Evolutionary conservation across 2,329 filamentous ascomycete genomes (phyloP).

Genomic region (Blastomyces gilchristii): DNA sequence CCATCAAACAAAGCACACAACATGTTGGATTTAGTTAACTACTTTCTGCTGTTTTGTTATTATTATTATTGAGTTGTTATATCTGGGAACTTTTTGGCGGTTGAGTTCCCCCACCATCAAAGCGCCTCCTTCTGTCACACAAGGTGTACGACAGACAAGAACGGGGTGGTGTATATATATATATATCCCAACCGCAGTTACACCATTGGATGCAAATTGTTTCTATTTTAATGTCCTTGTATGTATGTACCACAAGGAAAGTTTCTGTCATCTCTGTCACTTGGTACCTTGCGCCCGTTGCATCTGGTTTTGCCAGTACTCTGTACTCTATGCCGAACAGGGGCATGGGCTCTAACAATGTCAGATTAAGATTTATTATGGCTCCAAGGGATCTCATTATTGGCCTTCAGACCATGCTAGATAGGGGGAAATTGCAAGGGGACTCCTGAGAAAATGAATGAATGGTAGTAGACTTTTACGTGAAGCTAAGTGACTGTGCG

Average conservation of each 20-base stretch:
- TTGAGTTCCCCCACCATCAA: background rate
- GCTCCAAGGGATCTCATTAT: too few species aligned
- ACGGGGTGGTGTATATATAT: too few species aligned
- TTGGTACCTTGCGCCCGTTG: background rate
- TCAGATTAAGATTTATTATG: too few species aligned
- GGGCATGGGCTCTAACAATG: too few species aligned
- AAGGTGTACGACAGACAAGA: background rate
- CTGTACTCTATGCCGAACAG: background rate
- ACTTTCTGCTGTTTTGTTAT: too few species aligned
- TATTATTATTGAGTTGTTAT: background rate
- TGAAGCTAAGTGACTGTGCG: too few species aligned
- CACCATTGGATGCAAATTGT: background rate
- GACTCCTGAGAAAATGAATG: too few species aligned
- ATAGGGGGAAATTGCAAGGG: too few species aligned
- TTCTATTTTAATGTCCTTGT: background rate
- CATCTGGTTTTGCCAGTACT: background rate
- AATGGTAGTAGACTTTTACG: too few species aligned
- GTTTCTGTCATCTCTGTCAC: background rate
- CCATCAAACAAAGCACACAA: too few species aligned
- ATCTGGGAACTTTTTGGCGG: background rate
- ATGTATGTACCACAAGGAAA: background rate
- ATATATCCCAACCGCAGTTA: background rate
- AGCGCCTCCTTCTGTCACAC: background rate
- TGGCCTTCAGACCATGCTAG: too few species aligned
- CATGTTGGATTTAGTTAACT: too few species aligned